Evolutionary conservation across 164 flowering plant species (phyloP).

Genomic region (Chimonanthus praecox): DNA sequence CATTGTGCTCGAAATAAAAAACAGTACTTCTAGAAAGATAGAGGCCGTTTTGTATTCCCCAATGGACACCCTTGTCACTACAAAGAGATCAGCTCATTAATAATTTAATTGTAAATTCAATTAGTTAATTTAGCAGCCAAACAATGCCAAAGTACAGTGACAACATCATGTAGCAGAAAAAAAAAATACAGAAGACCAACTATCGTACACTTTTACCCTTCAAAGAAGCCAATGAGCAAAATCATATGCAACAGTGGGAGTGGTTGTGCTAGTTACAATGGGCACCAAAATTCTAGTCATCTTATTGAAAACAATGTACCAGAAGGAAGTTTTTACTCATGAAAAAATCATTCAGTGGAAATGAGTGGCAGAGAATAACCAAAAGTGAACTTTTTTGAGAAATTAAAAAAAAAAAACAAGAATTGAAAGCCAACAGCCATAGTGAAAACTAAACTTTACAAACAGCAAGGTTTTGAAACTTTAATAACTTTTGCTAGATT

Average conservation of each 20-base stretch:
- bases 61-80: conserved; percentile 98
- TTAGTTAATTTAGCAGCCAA: background rate
- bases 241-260: background rate
- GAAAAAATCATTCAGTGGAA: too few species aligned
- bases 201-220: background rate
- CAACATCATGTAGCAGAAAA: background rate
- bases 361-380: too few species aligned
- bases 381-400: too few species aligned
- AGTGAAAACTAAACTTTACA: background rate
- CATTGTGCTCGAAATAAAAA: conserved; percentile 90
- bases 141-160: background rate
- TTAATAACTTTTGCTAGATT: background rate
- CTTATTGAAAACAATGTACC: too few species aligned
- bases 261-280: too few species aligned
- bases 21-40: conserved; percentile 92
- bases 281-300: too few species aligned
- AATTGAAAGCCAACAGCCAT: background rate
- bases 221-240: background rate
- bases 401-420: background rate
- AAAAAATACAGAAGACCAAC: background rate
- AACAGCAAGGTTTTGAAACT: background rate
- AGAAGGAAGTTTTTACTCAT: too few species aligned
- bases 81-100: conserved; percentile 2
- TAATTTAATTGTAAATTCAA: background rate
- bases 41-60: conserved; percentile 99